A percentile compares a stretch with the other conserved stretches of the same genome.
Evolutionary conservation across 768 basidiomycete species (phyloP).

Genomic region (Termitomyces sp.): DNA sequence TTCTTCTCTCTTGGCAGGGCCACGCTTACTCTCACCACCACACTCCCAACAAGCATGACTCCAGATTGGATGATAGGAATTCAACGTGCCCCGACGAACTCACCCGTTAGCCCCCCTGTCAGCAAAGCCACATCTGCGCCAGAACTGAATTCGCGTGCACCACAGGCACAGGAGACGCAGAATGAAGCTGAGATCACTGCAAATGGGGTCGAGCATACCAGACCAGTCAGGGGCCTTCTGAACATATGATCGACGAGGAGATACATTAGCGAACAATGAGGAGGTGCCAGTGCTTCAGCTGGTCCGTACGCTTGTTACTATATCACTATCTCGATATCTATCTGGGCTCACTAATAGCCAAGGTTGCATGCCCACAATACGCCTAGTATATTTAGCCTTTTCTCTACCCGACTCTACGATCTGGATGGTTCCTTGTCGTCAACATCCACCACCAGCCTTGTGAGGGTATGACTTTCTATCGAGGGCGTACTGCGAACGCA

Average conservation of each 20-base stretch:
- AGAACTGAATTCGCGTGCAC: background rate
- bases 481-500: background rate
- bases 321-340: too few relatives aligned
- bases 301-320: background rate
- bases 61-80: constrained; percentile 13
- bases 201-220: background rate
- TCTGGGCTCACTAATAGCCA: too few relatives aligned
- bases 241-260: background rate
- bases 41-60: constrained; percentile 7
- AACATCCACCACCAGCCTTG: background rate
- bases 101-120: too few relatives aligned
- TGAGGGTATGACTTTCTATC: background rate
- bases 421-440: background rate
- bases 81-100: background rate
- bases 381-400: too few relatives aligned
- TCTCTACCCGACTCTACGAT: too few relatives aligned
- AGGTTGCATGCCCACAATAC: too few relatives aligned
- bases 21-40: constrained; percentile 11
- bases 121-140: too few relatives aligned
- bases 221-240: background rate
- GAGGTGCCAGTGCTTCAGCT: background rate
- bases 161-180: background rate
- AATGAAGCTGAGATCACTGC: too few relatives aligned
- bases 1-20: constrained; percentile 18
- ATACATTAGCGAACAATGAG: too few relatives aligned